Evolutionary conservation across 345 rosid genomes (phyloP).

Genomic region (Syzygium jambos): DNA sequence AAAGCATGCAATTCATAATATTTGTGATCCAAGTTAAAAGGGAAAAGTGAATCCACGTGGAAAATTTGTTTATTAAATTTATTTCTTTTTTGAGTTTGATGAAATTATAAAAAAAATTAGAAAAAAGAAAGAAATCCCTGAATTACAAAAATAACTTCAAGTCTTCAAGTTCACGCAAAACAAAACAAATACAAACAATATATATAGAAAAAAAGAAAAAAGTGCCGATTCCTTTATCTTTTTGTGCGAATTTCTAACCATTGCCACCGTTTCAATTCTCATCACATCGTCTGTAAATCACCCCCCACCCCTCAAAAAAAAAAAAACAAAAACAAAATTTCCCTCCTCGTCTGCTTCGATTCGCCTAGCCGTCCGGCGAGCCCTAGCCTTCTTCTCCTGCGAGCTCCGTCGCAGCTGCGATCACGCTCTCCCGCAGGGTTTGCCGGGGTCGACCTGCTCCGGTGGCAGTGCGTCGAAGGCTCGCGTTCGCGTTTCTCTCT

Average conservation of each 20-base stretch:
- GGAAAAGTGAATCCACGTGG: background rate
- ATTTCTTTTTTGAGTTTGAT: background rate
- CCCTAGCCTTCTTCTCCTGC: background rate
- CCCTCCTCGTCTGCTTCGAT: background rate
- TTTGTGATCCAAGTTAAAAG: background rate
- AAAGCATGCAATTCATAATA: background rate
- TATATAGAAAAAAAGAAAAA: background rate
- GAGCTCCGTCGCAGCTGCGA: background rate
- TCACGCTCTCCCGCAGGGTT: background rate
- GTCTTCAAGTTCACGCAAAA: background rate
- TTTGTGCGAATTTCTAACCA: background rate
- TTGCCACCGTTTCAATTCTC: background rate
- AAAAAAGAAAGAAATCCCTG: background rate
- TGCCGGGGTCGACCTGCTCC: background rate
- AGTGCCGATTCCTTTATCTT: background rate
- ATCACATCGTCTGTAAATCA: background rate
- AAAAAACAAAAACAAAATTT: background rate
- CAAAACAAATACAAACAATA: rapidly evolving
- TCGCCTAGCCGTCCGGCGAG: background rate
- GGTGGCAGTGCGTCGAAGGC: background rate
- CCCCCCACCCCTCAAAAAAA: background rate
- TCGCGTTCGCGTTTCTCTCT: background rate
- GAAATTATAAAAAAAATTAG: background rate
- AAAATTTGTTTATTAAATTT: background rate
- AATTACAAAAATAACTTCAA: background rate